Evolutionary conservation across 305 asterid species (phyloP).

Genomic region (Fraxinus floribunda): DNA sequence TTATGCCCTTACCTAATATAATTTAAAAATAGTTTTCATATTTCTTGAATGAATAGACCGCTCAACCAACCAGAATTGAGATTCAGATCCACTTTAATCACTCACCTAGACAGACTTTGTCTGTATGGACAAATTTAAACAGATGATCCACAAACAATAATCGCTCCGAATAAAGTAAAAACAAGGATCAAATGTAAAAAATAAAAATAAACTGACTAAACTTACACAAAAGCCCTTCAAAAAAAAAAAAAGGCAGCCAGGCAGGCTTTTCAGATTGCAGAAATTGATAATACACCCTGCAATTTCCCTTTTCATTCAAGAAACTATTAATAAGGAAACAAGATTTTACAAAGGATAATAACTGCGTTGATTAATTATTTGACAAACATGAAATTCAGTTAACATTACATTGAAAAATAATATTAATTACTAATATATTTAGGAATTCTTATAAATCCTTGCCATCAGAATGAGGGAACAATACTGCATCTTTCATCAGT

Average conservation of each 20-base stretch:
- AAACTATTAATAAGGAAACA: neutral
- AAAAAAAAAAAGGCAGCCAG: slow-evolving; percentile 23
- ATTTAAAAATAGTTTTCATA: neutral
- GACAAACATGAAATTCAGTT: slow-evolving; percentile 14
- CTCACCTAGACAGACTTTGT: neutral
- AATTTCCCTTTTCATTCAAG: slow-evolving; percentile 17
- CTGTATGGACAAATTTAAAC: slow-evolving; percentile 5
- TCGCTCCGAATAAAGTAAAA: neutral
- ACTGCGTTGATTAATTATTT: slow-evolving; percentile 15
- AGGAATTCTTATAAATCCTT: neutral
- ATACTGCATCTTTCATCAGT: slow-evolving; percentile 54
- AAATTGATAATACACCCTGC: slow-evolving; percentile 17
- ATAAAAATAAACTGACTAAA: slow-evolving; percentile 6
- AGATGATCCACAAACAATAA: neutral
- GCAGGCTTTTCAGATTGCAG: slow-evolving; percentile 23
- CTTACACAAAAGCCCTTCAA: slow-evolving; percentile 18
- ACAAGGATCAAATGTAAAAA: neutral
- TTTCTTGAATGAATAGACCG: slow-evolving; percentile 26
- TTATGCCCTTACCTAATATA: slow-evolving; percentile 9
- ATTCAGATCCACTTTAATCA: slow-evolving; percentile 33
- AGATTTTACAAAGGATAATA: neutral
- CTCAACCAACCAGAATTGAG: slow-evolving; percentile 39
- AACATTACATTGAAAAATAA: slow-evolving; percentile 12
- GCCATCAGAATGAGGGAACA: slow-evolving; percentile 58
- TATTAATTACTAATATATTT: slow-evolving; percentile 16